phyloP scores from a whole-genome alignment of 441 rosid genomes.

The Melastoma candidum region DNA sequence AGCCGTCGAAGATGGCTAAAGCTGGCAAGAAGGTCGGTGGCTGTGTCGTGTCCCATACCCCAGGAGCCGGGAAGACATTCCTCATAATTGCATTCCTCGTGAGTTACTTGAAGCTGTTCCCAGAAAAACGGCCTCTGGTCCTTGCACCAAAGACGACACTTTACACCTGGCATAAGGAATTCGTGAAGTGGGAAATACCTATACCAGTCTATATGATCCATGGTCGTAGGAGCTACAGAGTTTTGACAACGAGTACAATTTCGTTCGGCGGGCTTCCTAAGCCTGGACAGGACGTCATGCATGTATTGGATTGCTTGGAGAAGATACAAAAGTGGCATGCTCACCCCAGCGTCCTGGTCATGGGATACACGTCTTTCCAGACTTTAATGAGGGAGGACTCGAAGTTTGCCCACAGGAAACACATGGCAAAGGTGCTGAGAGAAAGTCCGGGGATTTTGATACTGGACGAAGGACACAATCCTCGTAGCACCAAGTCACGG shows the following conservation, averaged over 20 bases:
- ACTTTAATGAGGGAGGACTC: slow-evolving; percentile 87
- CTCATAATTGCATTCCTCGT: slow-evolving; percentile 82
- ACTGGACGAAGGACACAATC: slow-evolving; percentile 95
- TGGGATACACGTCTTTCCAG: slow-evolving; percentile 91
- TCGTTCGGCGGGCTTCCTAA: slow-evolving; percentile 37
- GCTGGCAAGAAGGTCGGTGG: slow-evolving; percentile 57
- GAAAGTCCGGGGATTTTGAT: slow-evolving; percentile 82
- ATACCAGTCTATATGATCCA: slow-evolving; percentile 83
- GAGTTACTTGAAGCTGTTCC: slow-evolving; percentile 86
- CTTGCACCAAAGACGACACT: slow-evolving; percentile 95
- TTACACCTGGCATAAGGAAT: slow-evolving; percentile 95
- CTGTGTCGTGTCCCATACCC: slow-evolving; percentile 86
- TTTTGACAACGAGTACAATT: slow-evolving; percentile 27
- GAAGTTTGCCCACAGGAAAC: slow-evolving; percentile 61
- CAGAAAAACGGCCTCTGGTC: slow-evolving; percentile 72
- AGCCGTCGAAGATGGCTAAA: slow-evolving; percentile 47
- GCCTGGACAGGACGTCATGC: slow-evolving; percentile 83
- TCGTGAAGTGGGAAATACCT: slow-evolving; percentile 85
- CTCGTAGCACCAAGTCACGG: slow-evolving; percentile 90
- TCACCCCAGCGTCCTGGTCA: slow-evolving; percentile 83
- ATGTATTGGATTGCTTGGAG: slow-evolving; percentile 85
- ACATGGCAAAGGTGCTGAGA: slow-evolving; percentile 82
- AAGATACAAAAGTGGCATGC: slow-evolving; percentile 94
- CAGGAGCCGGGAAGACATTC: slow-evolving; percentile 94
- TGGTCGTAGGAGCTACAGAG: slow-evolving; percentile 62